Evolutionary conservation across 805 yeast genomes (phyloP).

Genomic region (Wickerhamiella siamensis): DNA sequence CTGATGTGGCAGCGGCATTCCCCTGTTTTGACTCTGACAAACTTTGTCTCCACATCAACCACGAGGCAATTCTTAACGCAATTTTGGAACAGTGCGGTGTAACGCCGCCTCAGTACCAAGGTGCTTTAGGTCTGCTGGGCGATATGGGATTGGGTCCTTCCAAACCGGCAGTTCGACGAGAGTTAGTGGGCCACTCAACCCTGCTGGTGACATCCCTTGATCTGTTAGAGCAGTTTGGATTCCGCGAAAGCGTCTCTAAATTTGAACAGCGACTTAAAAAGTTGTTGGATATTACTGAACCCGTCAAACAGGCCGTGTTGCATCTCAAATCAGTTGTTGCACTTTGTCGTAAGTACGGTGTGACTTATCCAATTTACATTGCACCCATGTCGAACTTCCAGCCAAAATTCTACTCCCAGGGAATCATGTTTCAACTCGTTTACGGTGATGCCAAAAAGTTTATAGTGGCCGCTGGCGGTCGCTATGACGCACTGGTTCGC

Average conservation of each 20-base stretch:
- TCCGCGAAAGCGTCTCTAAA: slow-evolving; percentile 48
- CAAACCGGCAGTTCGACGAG: slow-evolving; percentile 38
- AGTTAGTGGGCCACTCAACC: slow-evolving; percentile 48
- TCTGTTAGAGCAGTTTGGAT: slow-evolving; percentile 69
- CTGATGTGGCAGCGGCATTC: slow-evolving; percentile 50
- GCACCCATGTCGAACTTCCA: slow-evolving; percentile 80
- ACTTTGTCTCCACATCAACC: slow-evolving; percentile 55
- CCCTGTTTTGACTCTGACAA: slow-evolving; percentile 52
- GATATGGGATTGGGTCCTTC: slow-evolving; percentile 59
- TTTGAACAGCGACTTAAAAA: slow-evolving; percentile 51
- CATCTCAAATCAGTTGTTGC: slow-evolving; percentile 48
- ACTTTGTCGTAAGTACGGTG: slow-evolving; percentile 43
- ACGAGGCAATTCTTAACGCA: slow-evolving; percentile 61
- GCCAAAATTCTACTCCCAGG: slow-evolving; percentile 60
- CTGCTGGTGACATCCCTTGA: slow-evolving; percentile 71
- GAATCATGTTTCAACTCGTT: slow-evolving; percentile 78
- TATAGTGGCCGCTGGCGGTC: slow-evolving; percentile 81
- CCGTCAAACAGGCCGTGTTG: slow-evolving; percentile 46
- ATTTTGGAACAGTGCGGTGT: slow-evolving; percentile 72
- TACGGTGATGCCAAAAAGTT: slow-evolving; percentile 34
- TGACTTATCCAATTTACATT: slow-evolving; percentile 41
- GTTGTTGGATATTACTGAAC: slow-evolving; percentile 61
- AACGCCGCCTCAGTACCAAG: slow-evolving; percentile 54
- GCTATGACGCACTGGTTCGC: slow-evolving; percentile 65
- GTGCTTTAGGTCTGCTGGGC: slow-evolving; percentile 58